Conservation (phyloP, 768 basidiomycete genomes). For the Hirschioporus abietinus region DNA sequence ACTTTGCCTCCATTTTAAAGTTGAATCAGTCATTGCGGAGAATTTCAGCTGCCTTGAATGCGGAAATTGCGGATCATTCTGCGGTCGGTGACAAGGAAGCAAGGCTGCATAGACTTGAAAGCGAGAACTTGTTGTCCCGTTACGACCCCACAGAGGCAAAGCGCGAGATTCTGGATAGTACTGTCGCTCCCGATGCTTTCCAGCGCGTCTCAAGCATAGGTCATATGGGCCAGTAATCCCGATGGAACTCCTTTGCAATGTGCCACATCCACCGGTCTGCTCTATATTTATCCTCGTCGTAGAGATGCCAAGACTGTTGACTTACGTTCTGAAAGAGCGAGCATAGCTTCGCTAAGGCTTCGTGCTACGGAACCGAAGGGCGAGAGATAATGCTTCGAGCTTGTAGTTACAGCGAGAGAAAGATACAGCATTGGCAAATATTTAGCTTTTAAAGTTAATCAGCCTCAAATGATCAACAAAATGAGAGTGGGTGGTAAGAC, state of each 20-base stretch:
- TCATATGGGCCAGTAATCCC: background rate
- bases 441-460: background rate
- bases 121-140: too few relatives aligned
- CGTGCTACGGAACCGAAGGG: background rate
- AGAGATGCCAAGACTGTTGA: background rate
- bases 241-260: background rate
- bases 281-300: background rate
- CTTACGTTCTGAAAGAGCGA: background rate
- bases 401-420: background rate
- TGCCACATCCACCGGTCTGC: background rate
- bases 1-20: background rate
- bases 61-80: background rate
- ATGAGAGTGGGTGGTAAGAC: background rate
- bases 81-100: background rate
- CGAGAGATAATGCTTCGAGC: too few relatives aligned
- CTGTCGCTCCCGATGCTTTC: background rate
- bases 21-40: background rate
- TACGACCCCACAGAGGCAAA: background rate
- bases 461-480: background rate
- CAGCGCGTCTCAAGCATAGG: background rate
- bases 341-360: background rate
- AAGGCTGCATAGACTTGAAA: background rate
- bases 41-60: background rate
- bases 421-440: background rate
- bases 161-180: background rate